Conservation (phyloP, 2,329 filamentous ascomycete species). For the Nemania abortiva region DNA sequence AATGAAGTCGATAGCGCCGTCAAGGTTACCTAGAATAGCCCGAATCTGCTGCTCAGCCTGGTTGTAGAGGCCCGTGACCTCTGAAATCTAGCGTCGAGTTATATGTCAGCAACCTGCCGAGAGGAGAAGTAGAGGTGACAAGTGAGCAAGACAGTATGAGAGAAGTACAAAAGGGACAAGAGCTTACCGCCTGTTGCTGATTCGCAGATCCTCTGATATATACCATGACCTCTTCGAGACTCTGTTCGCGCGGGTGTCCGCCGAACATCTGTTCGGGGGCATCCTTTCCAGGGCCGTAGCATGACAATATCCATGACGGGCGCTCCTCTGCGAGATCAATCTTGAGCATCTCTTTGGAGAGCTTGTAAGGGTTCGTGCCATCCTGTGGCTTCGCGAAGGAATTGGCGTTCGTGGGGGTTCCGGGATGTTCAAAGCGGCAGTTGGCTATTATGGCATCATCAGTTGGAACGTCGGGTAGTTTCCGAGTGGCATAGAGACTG, state of each 20-base stretch:
- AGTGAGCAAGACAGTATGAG: background rate
- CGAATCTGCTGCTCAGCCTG: constrained; percentile 79
- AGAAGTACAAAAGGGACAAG: constrained; percentile 20
- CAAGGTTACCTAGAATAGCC: constrained; percentile 74
- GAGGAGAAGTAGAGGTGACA: background rate
- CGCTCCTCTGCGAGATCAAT: constrained; percentile 76
- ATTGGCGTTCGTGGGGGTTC: constrained; percentile 52
- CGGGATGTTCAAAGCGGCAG: constrained; percentile 68
- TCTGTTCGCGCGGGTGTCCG: constrained; percentile 82
- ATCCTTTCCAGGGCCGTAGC: constrained; percentile 82
- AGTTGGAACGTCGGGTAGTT: constrained; percentile 1
- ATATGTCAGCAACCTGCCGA: constrained; percentile 9
- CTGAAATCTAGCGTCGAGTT: constrained; percentile 62
- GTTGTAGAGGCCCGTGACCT: constrained; percentile 71
- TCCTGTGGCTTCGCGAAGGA: constrained; percentile 44
- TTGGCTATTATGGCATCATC: constrained; percentile 55
- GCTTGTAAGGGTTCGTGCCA: constrained; percentile 57
- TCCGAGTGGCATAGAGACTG: background rate
- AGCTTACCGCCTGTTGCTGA: constrained; percentile 60
- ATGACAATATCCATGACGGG: constrained; percentile 87
- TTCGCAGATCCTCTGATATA: constrained; percentile 69
- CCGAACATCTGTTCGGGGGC: constrained; percentile 87
- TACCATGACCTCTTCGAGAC: constrained; percentile 86
- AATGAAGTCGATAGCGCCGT: constrained; percentile 79
- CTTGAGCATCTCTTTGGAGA: constrained; percentile 71